phyloP scores from a whole-genome alignment of 106 monocot genomes.

The Allium sativum region DNA sequence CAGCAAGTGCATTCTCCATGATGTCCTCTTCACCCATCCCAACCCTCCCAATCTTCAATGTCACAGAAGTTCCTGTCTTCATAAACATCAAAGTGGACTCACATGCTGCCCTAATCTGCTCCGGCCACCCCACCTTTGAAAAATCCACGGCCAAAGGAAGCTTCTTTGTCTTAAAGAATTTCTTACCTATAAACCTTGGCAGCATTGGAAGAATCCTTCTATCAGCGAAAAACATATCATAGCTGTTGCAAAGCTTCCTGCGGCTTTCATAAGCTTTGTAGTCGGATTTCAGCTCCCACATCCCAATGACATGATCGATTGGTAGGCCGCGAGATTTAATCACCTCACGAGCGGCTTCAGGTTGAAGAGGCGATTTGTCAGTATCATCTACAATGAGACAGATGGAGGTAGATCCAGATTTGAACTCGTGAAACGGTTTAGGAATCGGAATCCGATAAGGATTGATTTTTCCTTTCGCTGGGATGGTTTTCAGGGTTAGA shows the following conservation, averaged over 20 bases:
- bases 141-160: constrained; percentile 23
- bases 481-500: constrained; percentile 32
- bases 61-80: constrained; percentile 18
- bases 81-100: constrained; percentile 18
- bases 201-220: constrained; percentile 27
- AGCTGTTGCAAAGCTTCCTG: constrained; percentile 22
- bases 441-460: constrained; percentile 41
- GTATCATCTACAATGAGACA: constrained; percentile 36
- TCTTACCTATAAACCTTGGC: constrained; percentile 22
- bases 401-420: constrained; percentile 17
- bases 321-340: constrained; percentile 14
- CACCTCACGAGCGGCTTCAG: constrained; percentile 4
- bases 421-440: constrained; percentile 21
- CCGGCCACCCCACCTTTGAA: constrained; percentile 17
- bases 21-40: constrained; percentile 18
- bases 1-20: constrained; percentile 24
- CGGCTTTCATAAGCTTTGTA: constrained; percentile 28
- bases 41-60: constrained; percentile 27
- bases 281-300: constrained; percentile 30
- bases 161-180: constrained; percentile 32
- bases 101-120: constrained; percentile 18
- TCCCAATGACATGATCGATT: constrained; percentile 16
- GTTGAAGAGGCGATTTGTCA: constrained; percentile 7
- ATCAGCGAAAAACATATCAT: constrained; percentile 45
- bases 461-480: constrained; percentile 21